A percentile compares a stretch with the other conserved stretches of the same genome.
These are phyloP conservation scores for Podaxis sp. DNA, from an alignment of 768 basidiomycete genomes.

Conservation along the genomic window DNA sequence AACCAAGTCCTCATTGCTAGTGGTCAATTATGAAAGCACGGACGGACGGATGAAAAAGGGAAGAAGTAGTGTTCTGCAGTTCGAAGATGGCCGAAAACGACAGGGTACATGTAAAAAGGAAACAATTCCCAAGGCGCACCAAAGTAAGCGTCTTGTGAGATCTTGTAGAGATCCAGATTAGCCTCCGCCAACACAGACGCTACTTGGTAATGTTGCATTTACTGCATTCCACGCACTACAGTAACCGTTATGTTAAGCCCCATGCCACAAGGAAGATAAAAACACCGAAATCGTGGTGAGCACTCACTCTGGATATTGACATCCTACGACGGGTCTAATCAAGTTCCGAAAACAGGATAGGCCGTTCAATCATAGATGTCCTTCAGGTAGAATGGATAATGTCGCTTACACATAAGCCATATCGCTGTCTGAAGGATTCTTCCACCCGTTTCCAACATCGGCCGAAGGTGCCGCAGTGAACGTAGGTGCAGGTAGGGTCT, in stretches of 20 bases:
- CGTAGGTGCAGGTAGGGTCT: slow-evolving; percentile 60
- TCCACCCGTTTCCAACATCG: slow-evolving; percentile 73
- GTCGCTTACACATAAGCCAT: slow-evolving; percentile 49
- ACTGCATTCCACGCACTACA: slow-evolving; percentile 59
- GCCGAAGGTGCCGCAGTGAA: slow-evolving; percentile 56
- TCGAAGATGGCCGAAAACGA: not conserved
- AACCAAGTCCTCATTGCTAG: too few relatives aligned
- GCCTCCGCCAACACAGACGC: slow-evolving; percentile 35
- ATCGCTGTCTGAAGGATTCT: slow-evolving; percentile 60
- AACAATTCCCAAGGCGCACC: not conserved
- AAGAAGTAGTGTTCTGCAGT: not conserved
- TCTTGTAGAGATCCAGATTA: not conserved
- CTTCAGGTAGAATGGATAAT: not conserved
- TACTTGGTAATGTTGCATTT: slow-evolving; percentile 43
- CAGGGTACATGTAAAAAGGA: not conserved
- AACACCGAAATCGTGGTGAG: slow-evolving; percentile 4
- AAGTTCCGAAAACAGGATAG: not conserved
- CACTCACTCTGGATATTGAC: slow-evolving; percentile 57
- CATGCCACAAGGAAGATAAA: slow-evolving; percentile 3
- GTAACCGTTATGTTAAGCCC: slow-evolving; percentile 4
- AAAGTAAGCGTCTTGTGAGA: not conserved
- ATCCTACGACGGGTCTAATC: slow-evolving; percentile 52
- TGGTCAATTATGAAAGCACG: not conserved
- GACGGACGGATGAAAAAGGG: not conserved
- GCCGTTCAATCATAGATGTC: slow-evolving; percentile 3